phyloP scores from a whole-genome alignment of 2,329 filamentous ascomycete species.

The Tricladium varicosporioides region DNA sequence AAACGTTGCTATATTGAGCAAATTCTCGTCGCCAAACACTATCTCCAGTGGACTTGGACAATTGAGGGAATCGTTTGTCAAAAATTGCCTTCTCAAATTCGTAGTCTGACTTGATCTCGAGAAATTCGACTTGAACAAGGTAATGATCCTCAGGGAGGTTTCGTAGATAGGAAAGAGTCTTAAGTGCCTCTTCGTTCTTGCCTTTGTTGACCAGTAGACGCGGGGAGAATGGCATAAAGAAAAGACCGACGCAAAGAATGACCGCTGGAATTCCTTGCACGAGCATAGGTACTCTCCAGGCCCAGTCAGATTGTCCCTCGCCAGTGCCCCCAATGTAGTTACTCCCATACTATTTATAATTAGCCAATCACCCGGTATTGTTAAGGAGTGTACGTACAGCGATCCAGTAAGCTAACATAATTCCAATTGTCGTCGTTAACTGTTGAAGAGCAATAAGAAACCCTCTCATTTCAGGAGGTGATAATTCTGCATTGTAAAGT shows the following conservation, averaged over 20 bases:
- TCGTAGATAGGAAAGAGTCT: conserved; percentile 62
- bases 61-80: conserved; percentile 64
- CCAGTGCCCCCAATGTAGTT: conserved; percentile 66
- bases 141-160: conserved; percentile 61
- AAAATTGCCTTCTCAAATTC: conserved; percentile 73
- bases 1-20: conserved; percentile 62
- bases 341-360: conserved; percentile 49
- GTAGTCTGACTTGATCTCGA: conserved; percentile 80
- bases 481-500: conserved; percentile 48
- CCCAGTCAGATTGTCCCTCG: conserved; percentile 57
- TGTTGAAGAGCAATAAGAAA: conserved; percentile 66
- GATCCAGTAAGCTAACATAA: conserved; percentile 59
- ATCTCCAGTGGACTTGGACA: conserved; percentile 57
- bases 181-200: conserved; percentile 65
- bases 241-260: conserved; percentile 66
- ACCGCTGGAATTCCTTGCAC: conserved; percentile 68
- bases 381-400: conserved; percentile 19
- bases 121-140: conserved; percentile 70
- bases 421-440: conserved; percentile 57
- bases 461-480: conserved; percentile 63
- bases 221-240: conserved; percentile 78
- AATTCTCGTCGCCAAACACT: conserved; percentile 69
- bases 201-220: conserved; percentile 71
- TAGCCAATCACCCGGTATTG: too few relatives aligned
- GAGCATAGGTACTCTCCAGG: conserved; percentile 72